These are phyloP conservation scores for Pestalotiopsis sp. DNA, from an alignment of 2,329 filamentous ascomycete species.

Conservation along the genomic window DNA sequence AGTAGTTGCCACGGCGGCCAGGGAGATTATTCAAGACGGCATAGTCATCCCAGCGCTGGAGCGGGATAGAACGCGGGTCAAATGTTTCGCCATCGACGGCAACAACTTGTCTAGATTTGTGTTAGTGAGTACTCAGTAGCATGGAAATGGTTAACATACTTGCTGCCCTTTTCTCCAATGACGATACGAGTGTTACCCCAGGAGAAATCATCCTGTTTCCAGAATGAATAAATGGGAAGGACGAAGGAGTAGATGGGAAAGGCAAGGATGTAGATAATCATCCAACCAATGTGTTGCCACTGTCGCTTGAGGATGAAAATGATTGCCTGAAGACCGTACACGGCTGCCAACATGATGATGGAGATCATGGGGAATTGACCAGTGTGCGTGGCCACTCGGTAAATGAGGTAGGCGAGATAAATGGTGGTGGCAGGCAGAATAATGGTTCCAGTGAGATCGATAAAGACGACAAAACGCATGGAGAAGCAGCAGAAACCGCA, in stretches of 20 bases:
- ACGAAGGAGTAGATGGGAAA: slow-evolving; percentile 93
- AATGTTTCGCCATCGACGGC: slow-evolving; percentile 84
- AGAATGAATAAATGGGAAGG: slow-evolving; percentile 96
- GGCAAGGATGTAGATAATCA: slow-evolving; percentile 97
- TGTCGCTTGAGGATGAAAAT: slow-evolving; percentile 97
- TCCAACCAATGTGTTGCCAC: slow-evolving; percentile 99
- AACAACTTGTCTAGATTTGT: slow-evolving; percentile 64
- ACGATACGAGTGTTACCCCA: slow-evolving; percentile 99
- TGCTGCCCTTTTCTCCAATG: slow-evolving; percentile 88
- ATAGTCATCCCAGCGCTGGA: slow-evolving; percentile 98
- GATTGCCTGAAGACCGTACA: slow-evolving; percentile 93
- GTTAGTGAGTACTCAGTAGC: neutral
- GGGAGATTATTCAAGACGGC: slow-evolving; percentile 84
- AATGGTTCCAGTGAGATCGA: slow-evolving; percentile 91
- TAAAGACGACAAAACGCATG: slow-evolving; percentile 95
- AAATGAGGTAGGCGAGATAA: slow-evolving; percentile 88
- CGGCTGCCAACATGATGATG: slow-evolving; percentile 83
- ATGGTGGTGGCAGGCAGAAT: slow-evolving; percentile 87
- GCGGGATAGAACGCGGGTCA: slow-evolving; percentile 88
- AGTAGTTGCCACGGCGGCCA: slow-evolving; percentile 76
- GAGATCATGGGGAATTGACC: slow-evolving; percentile 87
- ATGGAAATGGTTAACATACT: slow-evolving; percentile 40
- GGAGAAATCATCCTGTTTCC: slow-evolving; percentile 98
- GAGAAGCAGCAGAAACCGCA: slow-evolving; percentile 99
- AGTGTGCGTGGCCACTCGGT: slow-evolving; percentile 67